Evolutionary conservation across 345 rosid species (phyloP), one percentile per base, ranked within the genome.

Genomic region (Excoecaria agallocha): DNA sequence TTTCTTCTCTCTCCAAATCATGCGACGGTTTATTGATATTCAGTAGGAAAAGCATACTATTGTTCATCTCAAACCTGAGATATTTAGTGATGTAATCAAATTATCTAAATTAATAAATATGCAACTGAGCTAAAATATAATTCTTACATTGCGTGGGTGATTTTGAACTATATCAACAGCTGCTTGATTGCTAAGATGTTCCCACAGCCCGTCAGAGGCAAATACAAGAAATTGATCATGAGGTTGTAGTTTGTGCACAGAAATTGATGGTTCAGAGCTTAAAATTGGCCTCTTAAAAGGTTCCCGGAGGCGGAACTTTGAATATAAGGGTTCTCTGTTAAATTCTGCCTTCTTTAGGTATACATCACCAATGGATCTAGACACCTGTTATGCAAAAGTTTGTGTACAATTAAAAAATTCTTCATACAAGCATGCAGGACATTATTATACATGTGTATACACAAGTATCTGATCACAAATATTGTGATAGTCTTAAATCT

Each of bases 121-220:
- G 13, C 8, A 5, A 17, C 3, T 19, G 66, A 64, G 30, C 25
- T 37, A 49, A 64, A 56, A 71, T 25, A 43, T 30, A 39, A 19
- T 59, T 11, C 82, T 71, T 71, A 79, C 82, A 71, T 35, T 66
- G 24, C 59, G 79, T 19, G 79, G 82, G 43, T 71, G 72, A 67
- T 71, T 79, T 71, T 79, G 82, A 56, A 79, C 82, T 66, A 79
- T 71, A 50, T 75, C 79, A 71, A 80, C 79, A 15, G 82, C 79
- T n/a, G 75, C 82, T 72, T 80, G 79, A 52, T 75, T 80, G 74
- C 70, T 80, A 45, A 80, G 82, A 51, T 80, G 82, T 70, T 80
- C 82, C 82, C 82, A 80, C 49, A 80, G 73, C 50, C 82, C 82
- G 39, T 80, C 82, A 52, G 82, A 80, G 0, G 82, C 82, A 66